Base-by-base conservation (phyloP, 2,329 filamentous ascomycete genomes). In the Cladophialophora psammophila region DNA sequence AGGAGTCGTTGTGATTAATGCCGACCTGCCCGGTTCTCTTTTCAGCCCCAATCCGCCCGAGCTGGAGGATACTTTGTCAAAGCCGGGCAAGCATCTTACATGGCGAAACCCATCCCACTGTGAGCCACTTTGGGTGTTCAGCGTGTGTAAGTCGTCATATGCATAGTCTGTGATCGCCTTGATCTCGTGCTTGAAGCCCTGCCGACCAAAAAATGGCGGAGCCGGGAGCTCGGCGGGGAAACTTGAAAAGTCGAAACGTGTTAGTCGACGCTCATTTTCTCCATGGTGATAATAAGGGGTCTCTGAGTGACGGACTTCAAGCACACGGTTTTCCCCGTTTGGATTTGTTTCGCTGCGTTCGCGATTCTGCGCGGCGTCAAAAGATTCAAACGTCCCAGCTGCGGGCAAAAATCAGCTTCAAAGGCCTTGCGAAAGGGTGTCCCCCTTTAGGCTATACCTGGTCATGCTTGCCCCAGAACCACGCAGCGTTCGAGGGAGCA, bases 401-500 rank as follows among this genome's bases (percentile, higher is more conserved):
- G 31, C 20, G 40, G 12, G 36, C 36, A 12, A 38, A 12, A 12
- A 10, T 38, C 8, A 38, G 36, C 36, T 38, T n/a, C n/a, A n/a
- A n/a, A n/a, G n/a, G n/a, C n/a, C n/a, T n/a, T n/a, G n/a, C n/a
- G n/a, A n/a, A n/a, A n/a, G n/a, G n/a, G n/a, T n/a, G n/a, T n/a
- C n/a, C n/a, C n/a, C n/a, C n/a, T n/a, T n/a, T n/a, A n/a, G n/a
- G n/a, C n/a, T n/a, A n/a, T 38, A 12, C 36, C 36, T 38, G 8
- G 45, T 75, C 79, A 72, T 86, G 78, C 50, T 83, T 78, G 10
- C 86, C 86, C 86, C 86, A 88, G 31, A 87, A 82, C 86, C 86
- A 88, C n/a, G 85, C 85, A 31, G 85, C 84, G 34, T 80, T 83
- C n/a, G 83, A 77, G 0, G 85, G 86, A 1, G 85, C 84, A 34